A percentile compares a stretch with the other conserved stretches of the same genome.
Conservation (phyloP, 371 early-diverging fungal genomes). For the Mortierella sp. region DNA sequence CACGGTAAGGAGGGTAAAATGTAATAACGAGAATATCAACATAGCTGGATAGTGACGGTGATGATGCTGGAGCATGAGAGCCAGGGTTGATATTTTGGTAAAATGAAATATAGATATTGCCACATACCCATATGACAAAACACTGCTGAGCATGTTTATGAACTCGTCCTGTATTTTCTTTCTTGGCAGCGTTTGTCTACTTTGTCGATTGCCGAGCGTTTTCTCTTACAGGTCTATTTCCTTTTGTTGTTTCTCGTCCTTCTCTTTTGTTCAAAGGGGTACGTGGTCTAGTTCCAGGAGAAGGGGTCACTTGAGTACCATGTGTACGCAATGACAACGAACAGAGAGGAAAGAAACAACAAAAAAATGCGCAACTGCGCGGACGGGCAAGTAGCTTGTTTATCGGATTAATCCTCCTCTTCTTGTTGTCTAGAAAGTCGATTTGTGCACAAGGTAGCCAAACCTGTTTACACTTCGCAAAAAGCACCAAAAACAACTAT, state of each 20-base stretch:
- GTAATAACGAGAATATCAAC: neutral
- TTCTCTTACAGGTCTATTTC: neutral
- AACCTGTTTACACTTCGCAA: neutral
- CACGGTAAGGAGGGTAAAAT: slow-evolving; percentile 1
- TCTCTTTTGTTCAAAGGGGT: neutral
- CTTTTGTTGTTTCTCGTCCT: neutral
- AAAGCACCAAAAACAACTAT: neutral
- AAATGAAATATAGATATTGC: neutral
- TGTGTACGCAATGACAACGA: neutral
- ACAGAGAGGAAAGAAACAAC: neutral
- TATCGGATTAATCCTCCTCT: neutral
- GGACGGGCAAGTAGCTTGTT: neutral
- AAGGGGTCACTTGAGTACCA: neutral
- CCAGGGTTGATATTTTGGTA: neutral
- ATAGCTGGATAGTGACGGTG: neutral
- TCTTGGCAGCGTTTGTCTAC: neutral
- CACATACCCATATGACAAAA: neutral
- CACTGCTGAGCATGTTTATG: neutral
- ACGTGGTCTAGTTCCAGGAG: neutral
- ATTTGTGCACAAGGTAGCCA: neutral
- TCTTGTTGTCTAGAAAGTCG: slow-evolving; percentile 1
- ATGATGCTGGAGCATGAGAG: neutral
- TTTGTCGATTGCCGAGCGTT: neutral
- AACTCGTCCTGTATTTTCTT: neutral
- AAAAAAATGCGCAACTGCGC: neutral